Base-by-base conservation (phyloP, 1,284 basidiomycete species). In the Bondarzewia mesenterica region DNA sequence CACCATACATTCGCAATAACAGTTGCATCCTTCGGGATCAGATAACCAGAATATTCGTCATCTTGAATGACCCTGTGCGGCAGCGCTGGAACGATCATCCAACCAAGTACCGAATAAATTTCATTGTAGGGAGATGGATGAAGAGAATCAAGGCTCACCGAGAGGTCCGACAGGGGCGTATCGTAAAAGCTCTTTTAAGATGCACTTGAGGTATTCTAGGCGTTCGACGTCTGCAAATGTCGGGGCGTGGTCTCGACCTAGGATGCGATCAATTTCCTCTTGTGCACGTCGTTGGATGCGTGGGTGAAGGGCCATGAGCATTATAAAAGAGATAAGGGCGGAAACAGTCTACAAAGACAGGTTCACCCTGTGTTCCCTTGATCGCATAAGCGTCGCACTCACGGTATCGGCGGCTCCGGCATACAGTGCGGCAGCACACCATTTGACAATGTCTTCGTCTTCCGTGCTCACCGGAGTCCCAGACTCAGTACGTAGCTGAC, bases 251-350 rank as follows among this genome's bases (percentile, higher is more conserved):
- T 26, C 42, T 15, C 15, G 42, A 8, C 74, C 74, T 8, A 78
- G 62, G 2, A 78, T 70, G 0, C 53, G 48, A 50, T 82, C 79
- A 18, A 84, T 69, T 50, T 83, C 81, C 18, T 67, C 62, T 56
- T 82, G 79, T 2, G 77, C 75, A 48, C 70, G 71, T 38, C 55
- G 62, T 39, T 77, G 68, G 2, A 67, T 68, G 4, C 69, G 68
- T 1, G 81, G 80, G 53, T 78, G 59, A 7, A 66, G 60, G 37
- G 79, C 65, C 73, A 85, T 78, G 6, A 75, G 75, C 46, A 84
- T 66, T n/a, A 84, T 60, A 56, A 82, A 80, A 49, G 78, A 74
- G 7, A 66, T 63, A 37, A 82, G 58, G 6, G 66, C 57, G 0
- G 77, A 70, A 22, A 76, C 62, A 1, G 69, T 78, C 77, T 78